Evolutionary conservation across 495 filamentous ascomycete species (phyloP).

Genomic region (Tetracladium setigerum): DNA sequence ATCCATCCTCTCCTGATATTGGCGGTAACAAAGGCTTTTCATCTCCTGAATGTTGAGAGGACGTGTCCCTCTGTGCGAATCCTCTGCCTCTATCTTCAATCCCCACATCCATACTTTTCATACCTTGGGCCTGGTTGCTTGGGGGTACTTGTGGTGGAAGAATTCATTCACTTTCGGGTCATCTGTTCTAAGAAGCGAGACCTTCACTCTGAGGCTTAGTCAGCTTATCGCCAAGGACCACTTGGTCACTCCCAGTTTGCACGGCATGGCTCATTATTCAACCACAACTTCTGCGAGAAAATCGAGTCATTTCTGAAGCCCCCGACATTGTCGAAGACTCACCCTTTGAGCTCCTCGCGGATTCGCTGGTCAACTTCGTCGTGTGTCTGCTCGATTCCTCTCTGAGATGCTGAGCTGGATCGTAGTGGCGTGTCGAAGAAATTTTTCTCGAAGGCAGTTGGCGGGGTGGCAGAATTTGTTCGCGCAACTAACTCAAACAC

Average conservation of each 20-base stretch:
- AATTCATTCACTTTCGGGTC: too few relatives aligned
- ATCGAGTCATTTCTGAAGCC: slow-evolving; percentile 6
- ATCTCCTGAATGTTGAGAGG: too few relatives aligned
- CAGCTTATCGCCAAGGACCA: not conserved
- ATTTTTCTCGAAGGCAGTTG: slow-evolving; percentile 19
- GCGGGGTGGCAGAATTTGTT: slow-evolving; percentile 16
- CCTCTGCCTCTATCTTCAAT: too few relatives aligned
- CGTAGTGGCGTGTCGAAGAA: slow-evolving; percentile 23
- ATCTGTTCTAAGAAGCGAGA: not conserved
- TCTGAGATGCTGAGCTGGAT: slow-evolving; percentile 24
- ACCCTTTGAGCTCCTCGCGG: slow-evolving; percentile 23
- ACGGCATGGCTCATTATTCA: not conserved
- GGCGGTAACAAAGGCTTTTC: too few relatives aligned
- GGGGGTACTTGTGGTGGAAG: too few relatives aligned
- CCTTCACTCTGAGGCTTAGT: not conserved
- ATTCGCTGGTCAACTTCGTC: slow-evolving; percentile 24
- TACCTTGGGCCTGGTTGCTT: too few relatives aligned
- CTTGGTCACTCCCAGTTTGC: not conserved
- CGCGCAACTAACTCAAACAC: slow-evolving; percentile 18
- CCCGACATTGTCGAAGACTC: slow-evolving; percentile 21
- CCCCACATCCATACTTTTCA: too few relatives aligned
- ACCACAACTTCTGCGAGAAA: not conserved
- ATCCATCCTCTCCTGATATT: too few relatives aligned
- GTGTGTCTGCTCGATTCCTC: slow-evolving; percentile 24
- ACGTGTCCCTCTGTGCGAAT: too few relatives aligned